These are phyloP conservation scores for Vigna radiata DNA, from an alignment of 306 rosid species.

Conservation along the genomic window DNA sequence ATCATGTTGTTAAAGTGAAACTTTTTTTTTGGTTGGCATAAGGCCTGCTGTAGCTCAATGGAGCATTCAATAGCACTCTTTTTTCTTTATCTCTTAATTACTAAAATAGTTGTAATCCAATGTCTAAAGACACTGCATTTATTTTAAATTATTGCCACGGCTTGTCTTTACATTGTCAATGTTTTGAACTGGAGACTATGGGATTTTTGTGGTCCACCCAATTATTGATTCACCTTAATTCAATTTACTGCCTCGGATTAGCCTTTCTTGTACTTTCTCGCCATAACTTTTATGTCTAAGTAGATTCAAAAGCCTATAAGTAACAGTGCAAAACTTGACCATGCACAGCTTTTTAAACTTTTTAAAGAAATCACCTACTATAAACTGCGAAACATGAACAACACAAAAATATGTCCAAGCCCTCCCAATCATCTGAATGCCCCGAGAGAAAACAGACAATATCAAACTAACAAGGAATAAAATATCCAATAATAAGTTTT, in stretches of 20 bases:
- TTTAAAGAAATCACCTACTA: constrained; percentile 24
- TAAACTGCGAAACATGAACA: constrained; percentile 42
- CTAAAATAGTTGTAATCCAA: constrained; percentile 30
- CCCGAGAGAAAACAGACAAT: constrained; percentile 22
- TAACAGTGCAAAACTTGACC: constrained; percentile 27
- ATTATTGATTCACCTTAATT: constrained; percentile 54
- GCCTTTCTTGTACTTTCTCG: constrained; percentile 56
- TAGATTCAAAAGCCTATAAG: constrained; percentile 44
- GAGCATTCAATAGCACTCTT: constrained; percentile 12
- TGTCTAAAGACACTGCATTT: constrained; percentile 38
- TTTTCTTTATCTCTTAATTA: too few relatives aligned
- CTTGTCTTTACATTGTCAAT: constrained; percentile 48
- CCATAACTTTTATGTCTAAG: constrained; percentile 40
- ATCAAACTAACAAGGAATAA: neutral
- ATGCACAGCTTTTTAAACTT: constrained; percentile 27
- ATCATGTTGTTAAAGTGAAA: constrained; percentile 39
- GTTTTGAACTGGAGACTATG: constrained; percentile 36
- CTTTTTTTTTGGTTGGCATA: constrained; percentile 46
- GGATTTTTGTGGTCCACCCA: constrained; percentile 57
- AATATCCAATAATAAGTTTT: neutral
- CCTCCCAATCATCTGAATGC: constrained; percentile 20
- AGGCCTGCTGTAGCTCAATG: constrained; percentile 19
- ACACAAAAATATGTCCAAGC: neutral
- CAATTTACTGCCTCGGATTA: constrained; percentile 46
- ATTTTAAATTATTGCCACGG: constrained; percentile 38